These are phyloP conservation scores for Nitzschia sp. DNA, from an alignment of 108 stramenopile genomes.

Conservation along the genomic window DNA sequence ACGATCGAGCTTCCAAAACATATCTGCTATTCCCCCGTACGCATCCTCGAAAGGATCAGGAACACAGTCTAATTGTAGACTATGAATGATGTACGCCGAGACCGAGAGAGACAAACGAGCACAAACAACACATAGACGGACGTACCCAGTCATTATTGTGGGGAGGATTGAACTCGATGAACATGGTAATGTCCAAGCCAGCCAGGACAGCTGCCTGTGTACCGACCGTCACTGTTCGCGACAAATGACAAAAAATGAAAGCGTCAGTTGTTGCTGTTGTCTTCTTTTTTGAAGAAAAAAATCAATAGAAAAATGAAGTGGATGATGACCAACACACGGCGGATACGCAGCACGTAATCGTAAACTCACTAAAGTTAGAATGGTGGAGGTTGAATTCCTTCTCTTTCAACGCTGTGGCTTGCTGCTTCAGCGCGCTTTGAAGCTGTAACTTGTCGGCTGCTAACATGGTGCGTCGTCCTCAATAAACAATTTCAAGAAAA, in stretches of 20 bases:
- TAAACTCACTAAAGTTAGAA: slow-evolving; percentile 72
- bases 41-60: no score
- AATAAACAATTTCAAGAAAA: no score
- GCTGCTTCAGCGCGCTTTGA: slow-evolving; percentile 84
- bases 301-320: not conserved
- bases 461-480: slow-evolving; percentile 71
- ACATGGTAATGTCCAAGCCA: slow-evolving; percentile 90
- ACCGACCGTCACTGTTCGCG: slow-evolving; percentile 86
- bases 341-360: not conserved
- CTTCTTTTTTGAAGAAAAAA: no score
- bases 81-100: no score
- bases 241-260: slow-evolving; percentile 8
- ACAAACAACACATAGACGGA: slow-evolving; percentile 5
- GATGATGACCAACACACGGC: not conserved
- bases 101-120: not conserved
- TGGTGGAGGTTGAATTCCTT: slow-evolving; percentile 93
- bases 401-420: slow-evolving; percentile 89
- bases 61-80: no score
- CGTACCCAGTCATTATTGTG: slow-evolving; percentile 68
- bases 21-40: no score
- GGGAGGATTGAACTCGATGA: slow-evolving; percentile 87
- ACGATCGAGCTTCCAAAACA: no score
- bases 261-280: not conserved
- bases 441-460: slow-evolving; percentile 90
- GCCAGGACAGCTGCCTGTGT: slow-evolving; percentile 91